Evolutionary conservation across 1,284 basidiomycete genomes (phyloP), one percentile per base, ranked within the genome.

Genomic region (Sanghuangporus sanghuang): DNA sequence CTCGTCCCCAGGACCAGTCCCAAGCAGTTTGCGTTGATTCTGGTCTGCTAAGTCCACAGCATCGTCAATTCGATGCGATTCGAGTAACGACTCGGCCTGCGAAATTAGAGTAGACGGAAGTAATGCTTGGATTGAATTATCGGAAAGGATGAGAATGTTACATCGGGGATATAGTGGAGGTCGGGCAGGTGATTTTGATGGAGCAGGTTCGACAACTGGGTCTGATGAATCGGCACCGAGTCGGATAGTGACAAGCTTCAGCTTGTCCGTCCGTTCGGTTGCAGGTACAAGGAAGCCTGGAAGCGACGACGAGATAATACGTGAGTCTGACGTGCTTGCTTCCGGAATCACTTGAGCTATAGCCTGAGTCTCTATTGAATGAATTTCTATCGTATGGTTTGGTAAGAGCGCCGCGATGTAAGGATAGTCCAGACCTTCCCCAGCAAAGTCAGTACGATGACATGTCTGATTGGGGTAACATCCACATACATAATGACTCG

Each of bases 351-450:
- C 82, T 73, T 96, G 94, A 0, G 85, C 81, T 48, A 94, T 83
- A 3, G 80, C 74, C 67, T 95, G 90, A 4, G 88, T 88, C 65
- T 89, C 84, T 59, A 96, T 76, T 62, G 81, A 88, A 72, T 96
- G 94, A 6, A 96, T 83, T 69, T 91, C 86, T 59, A 97, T 84
- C 0, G 86, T 90, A 59, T 86, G 80, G 72, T 95, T 87, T 1
- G 89, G 85, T 2, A 96, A 78, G 1, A 96, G 80, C 0, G 93
- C 85, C 5, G 87, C 85, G 65, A 95, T 79, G 68, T 90, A 89
- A 2, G 92, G 92, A 66, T 88, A 87, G 71, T 96, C 93, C 62
- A 95, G 78, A 65, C 86, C 93, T 95, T 69, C 2, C 27, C 42
- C n/a, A 58, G 50, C 3, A 55, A 21, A 57, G 36, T 62, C 39